phyloP scores from a whole-genome alignment of 441 rosid species.

The Jatropha podagrica region DNA sequence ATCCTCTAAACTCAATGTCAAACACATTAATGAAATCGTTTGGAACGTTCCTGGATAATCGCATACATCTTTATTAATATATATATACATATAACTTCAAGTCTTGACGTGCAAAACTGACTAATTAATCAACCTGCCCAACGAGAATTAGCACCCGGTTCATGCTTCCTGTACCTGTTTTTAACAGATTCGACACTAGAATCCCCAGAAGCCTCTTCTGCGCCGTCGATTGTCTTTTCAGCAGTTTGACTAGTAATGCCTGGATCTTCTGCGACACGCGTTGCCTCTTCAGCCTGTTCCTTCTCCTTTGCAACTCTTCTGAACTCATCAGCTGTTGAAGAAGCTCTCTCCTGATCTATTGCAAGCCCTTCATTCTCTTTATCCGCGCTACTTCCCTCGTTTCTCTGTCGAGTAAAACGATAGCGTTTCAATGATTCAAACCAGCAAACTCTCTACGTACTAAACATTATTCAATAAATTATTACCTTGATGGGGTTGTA shows the following conservation, averaged over 20 bases:
- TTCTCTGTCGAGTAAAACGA: not conserved
- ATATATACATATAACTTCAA: not conserved
- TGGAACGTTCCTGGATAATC: too few species aligned
- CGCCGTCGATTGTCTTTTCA: conserved; percentile 10
- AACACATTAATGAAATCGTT: too few species aligned
- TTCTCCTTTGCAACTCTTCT: conserved; percentile 33
- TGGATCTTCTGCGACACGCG: not conserved
- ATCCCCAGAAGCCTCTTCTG: conserved; percentile 6
- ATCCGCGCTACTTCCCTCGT: not conserved
- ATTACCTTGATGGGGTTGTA: conserved; percentile 21
- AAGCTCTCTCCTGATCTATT: conserved; percentile 25
- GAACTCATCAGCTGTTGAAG: conserved; percentile 30
- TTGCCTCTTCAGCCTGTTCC: not conserved
- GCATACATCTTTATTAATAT: too few species aligned
- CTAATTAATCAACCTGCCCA: not conserved
- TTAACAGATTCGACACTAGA: not conserved
- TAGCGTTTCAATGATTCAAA: too few species aligned
- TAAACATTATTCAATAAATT: too few species aligned
- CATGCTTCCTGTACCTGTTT: conserved; percentile 13
- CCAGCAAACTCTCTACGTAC: too few species aligned
- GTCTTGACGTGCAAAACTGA: too few species aligned
- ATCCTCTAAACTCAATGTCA: too few species aligned
- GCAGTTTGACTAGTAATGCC: conserved; percentile 18
- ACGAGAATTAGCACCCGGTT: conserved; percentile 16
- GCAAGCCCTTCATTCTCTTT: not conserved